Percentiles rank a stretch among this genome's conserved stretches.
These are phyloP conservation scores for Hypsizygus marmoreus DNA, from an alignment of 768 basidiomycete species.

Conservation along the genomic window DNA sequence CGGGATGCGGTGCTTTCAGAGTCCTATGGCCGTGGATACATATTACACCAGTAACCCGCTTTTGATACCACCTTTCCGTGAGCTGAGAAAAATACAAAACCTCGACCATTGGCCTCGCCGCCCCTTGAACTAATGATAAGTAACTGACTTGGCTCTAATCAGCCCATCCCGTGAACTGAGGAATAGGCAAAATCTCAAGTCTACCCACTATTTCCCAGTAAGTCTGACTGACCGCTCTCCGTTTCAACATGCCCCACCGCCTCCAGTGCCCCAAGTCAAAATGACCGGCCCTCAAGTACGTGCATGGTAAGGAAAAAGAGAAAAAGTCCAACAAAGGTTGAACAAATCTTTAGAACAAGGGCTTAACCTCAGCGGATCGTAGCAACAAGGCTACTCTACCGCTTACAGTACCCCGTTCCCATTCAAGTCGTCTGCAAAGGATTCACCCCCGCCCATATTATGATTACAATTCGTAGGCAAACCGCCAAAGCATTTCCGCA, in stretches of 20 bases:
- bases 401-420: slow-evolving; percentile 75
- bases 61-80: too few relatives aligned
- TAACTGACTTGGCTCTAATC: too few relatives aligned
- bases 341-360: slow-evolving; percentile 72
- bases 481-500: slow-evolving; percentile 56
- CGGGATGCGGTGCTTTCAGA: slow-evolving; percentile 58
- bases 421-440: slow-evolving; percentile 81
- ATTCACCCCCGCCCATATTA: slow-evolving; percentile 73
- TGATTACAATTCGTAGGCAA: slow-evolving; percentile 61
- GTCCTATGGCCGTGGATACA: slow-evolving; percentile 48
- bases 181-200: too few relatives aligned
- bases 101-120: too few relatives aligned
- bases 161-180: too few relatives aligned
- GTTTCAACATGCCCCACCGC: not conserved
- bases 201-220: too few relatives aligned
- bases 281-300: slow-evolving; percentile 45
- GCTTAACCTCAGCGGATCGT: slow-evolving; percentile 79
- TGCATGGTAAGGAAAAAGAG: slow-evolving; percentile 35
- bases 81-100: too few relatives aligned
- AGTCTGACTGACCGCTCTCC: not conserved
- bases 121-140: too few relatives aligned
- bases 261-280: slow-evolving; percentile 5
- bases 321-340: slow-evolving; percentile 50
- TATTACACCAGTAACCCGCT: slow-evolving; percentile 17
- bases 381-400: slow-evolving; percentile 80